phyloP scores from a whole-genome alignment of 768 basidiomycete species.

The Auricularia cornea region DNA sequence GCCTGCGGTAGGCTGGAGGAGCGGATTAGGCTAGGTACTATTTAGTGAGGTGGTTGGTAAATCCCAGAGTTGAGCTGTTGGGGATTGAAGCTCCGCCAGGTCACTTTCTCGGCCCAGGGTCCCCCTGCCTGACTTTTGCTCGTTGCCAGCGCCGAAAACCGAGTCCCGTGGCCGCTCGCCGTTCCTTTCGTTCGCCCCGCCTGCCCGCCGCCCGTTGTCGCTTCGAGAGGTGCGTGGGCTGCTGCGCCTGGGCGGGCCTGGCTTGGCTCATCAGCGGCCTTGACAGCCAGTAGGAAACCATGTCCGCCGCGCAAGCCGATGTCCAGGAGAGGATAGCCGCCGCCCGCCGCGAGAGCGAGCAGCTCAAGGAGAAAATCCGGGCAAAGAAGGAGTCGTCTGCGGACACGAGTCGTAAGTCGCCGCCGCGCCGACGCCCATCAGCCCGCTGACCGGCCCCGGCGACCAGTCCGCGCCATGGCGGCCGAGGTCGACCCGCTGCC shows the following conservation, averaged over 20 bases:
- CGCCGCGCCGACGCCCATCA: conserved; percentile 3
- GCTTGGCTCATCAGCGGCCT: background rate
- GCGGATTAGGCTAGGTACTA: no score
- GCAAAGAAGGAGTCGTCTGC: conserved; percentile 93
- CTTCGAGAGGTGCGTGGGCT: background rate
- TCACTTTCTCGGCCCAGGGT: background rate
- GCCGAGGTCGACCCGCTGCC: conserved; percentile 93
- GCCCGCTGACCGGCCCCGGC: conserved; percentile 11
- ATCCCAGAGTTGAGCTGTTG: background rate
- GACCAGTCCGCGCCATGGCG: conserved; percentile 92
- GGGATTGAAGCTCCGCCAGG: background rate
- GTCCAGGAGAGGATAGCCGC: conserved; percentile 92
- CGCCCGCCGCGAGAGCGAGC: conserved; percentile 93
- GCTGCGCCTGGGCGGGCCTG: background rate
- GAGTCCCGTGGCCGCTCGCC: background rate
- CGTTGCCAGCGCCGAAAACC: background rate
- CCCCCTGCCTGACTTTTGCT: background rate
- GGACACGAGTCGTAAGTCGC: conserved; percentile 87
- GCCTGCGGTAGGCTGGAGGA: no score
- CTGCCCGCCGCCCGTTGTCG: background rate
- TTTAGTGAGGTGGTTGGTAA: no score
- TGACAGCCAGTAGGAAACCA: conserved; percentile 21
- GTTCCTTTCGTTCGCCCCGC: background rate
- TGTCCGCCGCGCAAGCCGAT: conserved; percentile 77
- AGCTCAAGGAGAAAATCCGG: conserved; percentile 96